phyloP scores from a whole-genome alignment of 1,284 basidiomycete species.

The Wolfiporia cocos region DNA sequence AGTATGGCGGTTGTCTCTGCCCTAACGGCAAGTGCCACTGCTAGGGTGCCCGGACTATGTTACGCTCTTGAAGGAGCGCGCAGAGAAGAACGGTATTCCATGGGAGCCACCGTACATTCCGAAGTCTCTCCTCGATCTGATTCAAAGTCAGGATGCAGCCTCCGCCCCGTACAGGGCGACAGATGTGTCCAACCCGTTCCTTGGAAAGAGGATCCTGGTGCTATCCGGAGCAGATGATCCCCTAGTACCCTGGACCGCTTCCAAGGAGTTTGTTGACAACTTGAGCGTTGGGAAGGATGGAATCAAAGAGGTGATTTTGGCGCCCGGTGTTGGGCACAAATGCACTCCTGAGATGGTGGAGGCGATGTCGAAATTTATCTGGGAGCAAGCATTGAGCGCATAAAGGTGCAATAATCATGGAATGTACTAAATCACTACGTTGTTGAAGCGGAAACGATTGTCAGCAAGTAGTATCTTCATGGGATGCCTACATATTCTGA shows the following conservation, averaged over 20 bases:
- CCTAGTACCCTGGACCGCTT: constrained; percentile 53
- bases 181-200: constrained; percentile 48
- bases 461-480: no score
- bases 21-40: background rate
- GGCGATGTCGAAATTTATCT: constrained; percentile 39
- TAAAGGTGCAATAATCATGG: background rate
- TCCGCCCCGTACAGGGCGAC: constrained; percentile 30
- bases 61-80: constrained; percentile 55
- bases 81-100: constrained; percentile 36
- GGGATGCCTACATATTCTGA: no score
- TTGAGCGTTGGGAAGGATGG: constrained; percentile 45
- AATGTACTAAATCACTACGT: no score
- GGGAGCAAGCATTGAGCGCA: constrained; percentile 16
- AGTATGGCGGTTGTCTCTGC: background rate
- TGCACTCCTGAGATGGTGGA: constrained; percentile 46
- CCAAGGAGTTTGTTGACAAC: constrained; percentile 41
- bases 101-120: constrained; percentile 58
- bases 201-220: constrained; percentile 64
- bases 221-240: constrained; percentile 54
- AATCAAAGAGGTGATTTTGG: constrained; percentile 41
- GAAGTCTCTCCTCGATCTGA: constrained; percentile 38
- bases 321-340: constrained; percentile 44
- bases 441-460: no score
- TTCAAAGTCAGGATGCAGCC: constrained; percentile 41
- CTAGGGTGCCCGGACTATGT: constrained; percentile 64